Evolutionary conservation across 257 asterid genomes (phyloP).

Genomic region (Petunia axillaris): DNA sequence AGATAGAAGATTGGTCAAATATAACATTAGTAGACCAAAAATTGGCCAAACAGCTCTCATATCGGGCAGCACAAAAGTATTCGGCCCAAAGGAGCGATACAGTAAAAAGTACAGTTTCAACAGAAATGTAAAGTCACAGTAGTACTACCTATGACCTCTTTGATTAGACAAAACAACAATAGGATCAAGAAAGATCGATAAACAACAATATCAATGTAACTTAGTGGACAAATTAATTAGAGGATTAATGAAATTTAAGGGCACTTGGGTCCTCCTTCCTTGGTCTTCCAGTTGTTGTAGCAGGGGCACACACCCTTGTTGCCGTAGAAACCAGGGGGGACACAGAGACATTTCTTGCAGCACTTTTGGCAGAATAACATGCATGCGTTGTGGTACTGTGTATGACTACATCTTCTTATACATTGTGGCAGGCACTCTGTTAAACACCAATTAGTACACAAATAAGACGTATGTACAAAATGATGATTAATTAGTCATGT

Average conservation of each 20-base stretch:
- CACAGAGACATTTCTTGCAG: conserved; percentile 60
- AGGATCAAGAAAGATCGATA: not conserved
- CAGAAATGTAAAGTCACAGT: not conserved
- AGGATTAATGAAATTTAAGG: conserved; percentile 29
- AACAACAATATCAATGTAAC: not conserved
- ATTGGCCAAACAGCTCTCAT: conserved; percentile 16
- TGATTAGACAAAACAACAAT: not conserved
- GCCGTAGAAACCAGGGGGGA: conserved; percentile 66
- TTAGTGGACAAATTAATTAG: not conserved
- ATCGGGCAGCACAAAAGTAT: conserved; percentile 21
- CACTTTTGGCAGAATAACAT: conserved; percentile 56
- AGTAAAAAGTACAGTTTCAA: not conserved
- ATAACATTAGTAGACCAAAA: no score
- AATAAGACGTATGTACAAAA: not conserved
- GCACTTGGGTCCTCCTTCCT: conserved; percentile 68
- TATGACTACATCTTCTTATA: conserved; percentile 44
- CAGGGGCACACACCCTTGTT: conserved; percentile 50
- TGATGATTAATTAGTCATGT: not conserved
- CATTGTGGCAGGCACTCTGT: conserved; percentile 51
- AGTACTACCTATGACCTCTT: conserved; percentile 22
- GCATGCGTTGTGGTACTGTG: conserved; percentile 49
- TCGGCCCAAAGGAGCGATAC: conserved; percentile 26
- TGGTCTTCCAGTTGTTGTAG: conserved; percentile 63
- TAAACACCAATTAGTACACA: not conserved
- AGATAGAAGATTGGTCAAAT: not conserved